Base-by-base conservation (phyloP, 2,329 filamentous ascomycete species). In the Botrytis paeoniae region DNA sequence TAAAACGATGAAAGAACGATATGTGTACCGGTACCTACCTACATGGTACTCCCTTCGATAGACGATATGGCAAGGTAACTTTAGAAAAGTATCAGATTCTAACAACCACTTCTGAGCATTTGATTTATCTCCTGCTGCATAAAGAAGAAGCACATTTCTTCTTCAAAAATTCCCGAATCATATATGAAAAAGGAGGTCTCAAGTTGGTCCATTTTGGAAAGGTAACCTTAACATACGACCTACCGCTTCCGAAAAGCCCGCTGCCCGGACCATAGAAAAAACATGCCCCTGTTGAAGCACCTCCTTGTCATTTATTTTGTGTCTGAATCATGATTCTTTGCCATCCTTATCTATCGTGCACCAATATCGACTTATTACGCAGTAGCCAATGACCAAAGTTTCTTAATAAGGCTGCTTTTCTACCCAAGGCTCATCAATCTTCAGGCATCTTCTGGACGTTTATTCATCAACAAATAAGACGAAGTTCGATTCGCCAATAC, bases 211-310 rank as follows among this genome's bases (percentile, higher is more conserved):
- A 60, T 61, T 61, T 57, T 18, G 35, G 37, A 54, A 64, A 25
- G 29, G 20, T 65, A 65, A 71, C 32, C 45, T 48, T 48, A 39
- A 14, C 48, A 14, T 41, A 32, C 14, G 39, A n/a, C 51, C 22
- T 45, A 32, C 61, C 70, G 45, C 41, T 71, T 54, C 61, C 48
- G 65, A 69, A 57, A 57, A 57, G 65, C 48, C 70, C 45, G 48
- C 48, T 71, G 70, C 70, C 61, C 70, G 70, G 61, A 54, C 70
- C 70, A 71, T 29, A 66, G 45, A 66, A 65, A 54, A 64, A 59
- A 66, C 61, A 71, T 71, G 70, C 70, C 70, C 70, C 70, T 71
- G 70, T 71, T 66, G 70, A 66, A 66, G 70, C 61, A n/a, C 41
- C 61, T 59, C 61, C 35, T 65, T 71, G 69, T 71, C 41, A 48